Evolutionary conservation across 2,329 filamentous ascomycete genomes (phyloP).

Genomic region (Ophiostoma himal-ulmi): DNA sequence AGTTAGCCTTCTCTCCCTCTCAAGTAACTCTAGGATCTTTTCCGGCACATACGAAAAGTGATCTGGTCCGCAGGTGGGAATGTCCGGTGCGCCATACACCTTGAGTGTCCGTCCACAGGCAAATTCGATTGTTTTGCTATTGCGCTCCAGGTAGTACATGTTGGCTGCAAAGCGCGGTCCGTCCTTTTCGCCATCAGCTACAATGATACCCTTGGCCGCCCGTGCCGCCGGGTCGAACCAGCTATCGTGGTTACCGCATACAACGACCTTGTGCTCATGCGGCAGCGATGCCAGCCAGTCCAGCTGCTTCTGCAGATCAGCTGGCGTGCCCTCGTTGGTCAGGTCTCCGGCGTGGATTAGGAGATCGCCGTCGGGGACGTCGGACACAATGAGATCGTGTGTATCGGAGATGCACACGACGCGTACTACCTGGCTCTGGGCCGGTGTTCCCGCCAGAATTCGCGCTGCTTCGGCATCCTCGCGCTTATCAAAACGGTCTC

Average conservation of each 20-base stretch:
- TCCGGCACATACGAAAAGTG: slow-evolving; percentile 52
- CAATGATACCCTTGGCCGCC: slow-evolving; percentile 48
- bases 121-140: slow-evolving; percentile 58
- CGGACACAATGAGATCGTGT: slow-evolving; percentile 55
- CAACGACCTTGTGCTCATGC: slow-evolving; percentile 72
- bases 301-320: slow-evolving; percentile 73
- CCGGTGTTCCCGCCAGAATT: not conserved
- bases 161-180: slow-evolving; percentile 45
- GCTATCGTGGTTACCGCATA: slow-evolving; percentile 85
- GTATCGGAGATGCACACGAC: slow-evolving; percentile 90
- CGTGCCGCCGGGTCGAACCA: slow-evolving; percentile 69
- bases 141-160: slow-evolving; percentile 71
- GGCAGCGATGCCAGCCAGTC: slow-evolving; percentile 73
- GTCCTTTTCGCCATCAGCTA: slow-evolving; percentile 44
- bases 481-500: not conserved
- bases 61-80: slow-evolving; percentile 66
- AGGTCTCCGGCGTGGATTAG: slow-evolving; percentile 88
- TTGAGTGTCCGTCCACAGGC: slow-evolving; percentile 52
- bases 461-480: slow-evolving; percentile 27
- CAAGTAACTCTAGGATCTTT: slow-evolving; percentile 30
- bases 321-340: slow-evolving; percentile 63
- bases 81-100: slow-evolving; percentile 75
- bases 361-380: slow-evolving; percentile 72
- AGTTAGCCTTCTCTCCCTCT: not conserved
- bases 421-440: slow-evolving; percentile 49